A percentile compares a stretch with the other conserved stretches of the same genome.
These are phyloP conservation scores for Marasmius fiardii DNA, from an alignment of 1,284 basidiomycete species.

Conservation along the genomic window DNA sequence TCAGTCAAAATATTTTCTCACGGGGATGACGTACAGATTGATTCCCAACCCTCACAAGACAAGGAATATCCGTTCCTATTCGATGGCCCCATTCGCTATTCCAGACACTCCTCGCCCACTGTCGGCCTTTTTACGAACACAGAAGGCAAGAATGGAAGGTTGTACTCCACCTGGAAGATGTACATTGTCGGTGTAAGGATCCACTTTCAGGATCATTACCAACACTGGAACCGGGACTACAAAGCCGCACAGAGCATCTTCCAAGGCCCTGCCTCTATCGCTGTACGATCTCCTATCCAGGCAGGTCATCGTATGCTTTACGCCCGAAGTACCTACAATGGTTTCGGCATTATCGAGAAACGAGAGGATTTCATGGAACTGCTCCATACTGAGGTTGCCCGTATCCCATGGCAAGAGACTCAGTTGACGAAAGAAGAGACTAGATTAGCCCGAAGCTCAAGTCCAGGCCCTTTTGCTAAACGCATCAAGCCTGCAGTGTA, in stretches of 20 bases:
- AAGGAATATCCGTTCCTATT: conserved; percentile 56
- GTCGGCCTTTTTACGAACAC: conserved; percentile 59
- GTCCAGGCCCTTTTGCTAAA: conserved; percentile 26
- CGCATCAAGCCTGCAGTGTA: conserved; percentile 76
- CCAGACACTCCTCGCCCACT: conserved; percentile 65
- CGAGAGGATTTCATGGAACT: conserved; percentile 45
- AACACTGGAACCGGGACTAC: conserved; percentile 65
- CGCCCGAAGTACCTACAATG: conserved; percentile 59
- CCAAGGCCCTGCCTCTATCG: conserved; percentile 51
- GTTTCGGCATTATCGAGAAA: conserved; percentile 54
- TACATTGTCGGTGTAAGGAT: conserved; percentile 58
- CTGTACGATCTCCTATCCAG: conserved; percentile 64
- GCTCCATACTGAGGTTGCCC: conserved; percentile 39
- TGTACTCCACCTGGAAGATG: conserved; percentile 82
- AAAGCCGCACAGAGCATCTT: conserved; percentile 71
- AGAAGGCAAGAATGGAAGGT: conserved; percentile 44
- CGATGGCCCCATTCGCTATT: conserved; percentile 69
- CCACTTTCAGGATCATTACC: conserved; percentile 58
- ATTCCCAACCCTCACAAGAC: conserved; percentile 26
- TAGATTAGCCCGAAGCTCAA: background rate
- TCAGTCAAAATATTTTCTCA: background rate
- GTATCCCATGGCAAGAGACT: conserved; percentile 10
- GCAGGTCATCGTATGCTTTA: conserved; percentile 73
- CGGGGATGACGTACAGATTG: conserved; percentile 26
- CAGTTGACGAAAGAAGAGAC: conserved; percentile 1